phyloP scores from a whole-genome alignment of 1,139 yeast genomes.

The Yamadazyma conglobata region DNA sequence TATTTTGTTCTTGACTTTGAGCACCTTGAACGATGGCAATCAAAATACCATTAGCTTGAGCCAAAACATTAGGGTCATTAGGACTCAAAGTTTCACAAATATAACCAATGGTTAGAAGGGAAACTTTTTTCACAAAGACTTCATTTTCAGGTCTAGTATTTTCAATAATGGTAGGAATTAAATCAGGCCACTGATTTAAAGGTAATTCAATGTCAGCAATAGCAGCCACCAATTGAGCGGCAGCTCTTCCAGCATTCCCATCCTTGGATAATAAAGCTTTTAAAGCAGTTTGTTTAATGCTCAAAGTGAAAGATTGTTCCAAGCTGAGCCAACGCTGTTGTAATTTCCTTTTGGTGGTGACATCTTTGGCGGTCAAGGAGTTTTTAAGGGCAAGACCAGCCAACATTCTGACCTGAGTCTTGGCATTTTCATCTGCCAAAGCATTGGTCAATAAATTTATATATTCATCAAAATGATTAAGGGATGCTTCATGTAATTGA shows the following conservation, averaged over 20 bases:
- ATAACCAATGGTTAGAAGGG: conserved; percentile 86
- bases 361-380: conserved; percentile 77
- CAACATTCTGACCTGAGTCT: conserved; percentile 83
- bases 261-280: conserved; percentile 62
- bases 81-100: conserved; percentile 96
- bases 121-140: conserved; percentile 77
- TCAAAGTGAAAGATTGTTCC: conserved; percentile 50
- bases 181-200: conserved; percentile 79
- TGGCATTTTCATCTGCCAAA: conserved; percentile 61
- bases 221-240: conserved; percentile 94
- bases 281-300: conserved; percentile 68
- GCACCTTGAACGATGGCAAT: conserved; percentile 98
- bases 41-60: conserved; percentile 87
- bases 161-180: conserved; percentile 77
- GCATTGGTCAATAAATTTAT: conserved; percentile 69
- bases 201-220: conserved; percentile 95
- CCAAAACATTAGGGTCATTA: conserved; percentile 67
- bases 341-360: conserved; percentile 46
- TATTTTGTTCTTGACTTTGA: conserved; percentile 72
- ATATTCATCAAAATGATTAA: conserved; percentile 71
- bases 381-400: conserved; percentile 89
- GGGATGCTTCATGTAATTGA: conserved; percentile 69
- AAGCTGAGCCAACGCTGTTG: conserved; percentile 63
- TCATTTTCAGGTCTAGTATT: conserved; percentile 80
- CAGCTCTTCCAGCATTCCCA: conserved; percentile 79